Evolutionary conservation across 2,329 filamentous ascomycete genomes (phyloP).

Genomic region (Aspergillus sp.): DNA sequence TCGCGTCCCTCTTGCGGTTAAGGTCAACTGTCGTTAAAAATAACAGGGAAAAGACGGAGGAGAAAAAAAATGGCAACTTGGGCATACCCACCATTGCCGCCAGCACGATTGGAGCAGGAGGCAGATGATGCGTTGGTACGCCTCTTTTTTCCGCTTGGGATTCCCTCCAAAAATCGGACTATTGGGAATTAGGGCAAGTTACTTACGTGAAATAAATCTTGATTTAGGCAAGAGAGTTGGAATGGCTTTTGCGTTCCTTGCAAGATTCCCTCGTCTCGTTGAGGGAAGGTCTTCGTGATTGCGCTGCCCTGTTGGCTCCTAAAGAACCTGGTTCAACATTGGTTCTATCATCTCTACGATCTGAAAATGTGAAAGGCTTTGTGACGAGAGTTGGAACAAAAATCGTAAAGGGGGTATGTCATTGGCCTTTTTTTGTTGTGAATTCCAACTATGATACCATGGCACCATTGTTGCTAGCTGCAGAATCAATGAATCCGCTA

Average conservation of each 20-base stretch:
- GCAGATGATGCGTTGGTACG: conserved; percentile 51
- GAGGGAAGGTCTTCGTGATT: conserved; percentile 76
- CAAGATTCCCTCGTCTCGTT: conserved; percentile 58
- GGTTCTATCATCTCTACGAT: conserved; percentile 79
- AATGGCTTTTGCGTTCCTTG: conserved; percentile 59
- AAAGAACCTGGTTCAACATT: conserved; percentile 82
- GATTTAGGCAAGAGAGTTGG: conserved; percentile 52
- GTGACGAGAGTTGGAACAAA: conserved; percentile 86
- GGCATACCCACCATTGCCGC: conserved; percentile 55
- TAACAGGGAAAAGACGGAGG: too few species aligned
- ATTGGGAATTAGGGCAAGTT: too few species aligned
- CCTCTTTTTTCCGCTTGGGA: neutral
- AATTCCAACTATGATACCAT: neutral
- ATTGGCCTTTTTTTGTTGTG: neutral
- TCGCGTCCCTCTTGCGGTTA: too few species aligned
- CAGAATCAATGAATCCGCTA: neutral
- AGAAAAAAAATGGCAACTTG: conserved; percentile 51
- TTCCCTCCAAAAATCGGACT: neutral
- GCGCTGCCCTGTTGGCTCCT: conserved; percentile 78
- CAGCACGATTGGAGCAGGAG: conserved; percentile 47
- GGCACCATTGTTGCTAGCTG: too few species aligned
- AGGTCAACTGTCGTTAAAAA: too few species aligned
- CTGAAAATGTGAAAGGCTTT: conserved; percentile 87
- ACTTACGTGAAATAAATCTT: neutral
- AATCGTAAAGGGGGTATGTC: conserved; percentile 79